A percentile compares a stretch with the other conserved stretches of the same genome.
Conservation (phyloP, 345 rosid species). For the Salix koriyanagi region DNA sequence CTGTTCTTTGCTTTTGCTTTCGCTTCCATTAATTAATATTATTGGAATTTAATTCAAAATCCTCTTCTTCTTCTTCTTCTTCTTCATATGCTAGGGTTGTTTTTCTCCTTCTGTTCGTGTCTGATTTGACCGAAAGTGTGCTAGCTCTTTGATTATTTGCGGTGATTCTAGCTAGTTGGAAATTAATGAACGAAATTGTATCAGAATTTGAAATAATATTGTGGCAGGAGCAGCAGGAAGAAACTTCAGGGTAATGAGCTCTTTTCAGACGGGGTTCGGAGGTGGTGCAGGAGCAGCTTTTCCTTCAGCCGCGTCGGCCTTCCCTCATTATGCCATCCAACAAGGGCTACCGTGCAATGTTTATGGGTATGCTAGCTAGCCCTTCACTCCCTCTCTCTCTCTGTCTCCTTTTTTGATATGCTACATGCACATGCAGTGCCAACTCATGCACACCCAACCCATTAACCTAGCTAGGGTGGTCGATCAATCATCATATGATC, state of each 20-base stretch:
- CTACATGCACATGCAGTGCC: constrained; percentile 49
- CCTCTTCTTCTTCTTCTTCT: no score
- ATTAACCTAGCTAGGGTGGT: constrained; percentile 14
- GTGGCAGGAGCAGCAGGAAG: constrained; percentile 51
- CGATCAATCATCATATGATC: not conserved
- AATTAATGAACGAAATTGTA: not conserved
- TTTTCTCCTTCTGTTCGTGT: no score
- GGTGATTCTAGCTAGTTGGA: not conserved
- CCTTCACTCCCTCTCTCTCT: not conserved
- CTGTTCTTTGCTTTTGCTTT: not conserved
- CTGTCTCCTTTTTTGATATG: not conserved
- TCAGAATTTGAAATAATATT: not conserved
- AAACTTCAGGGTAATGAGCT: constrained; percentile 62
- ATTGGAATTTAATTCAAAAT: not conserved
- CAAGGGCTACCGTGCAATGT: constrained; percentile 74
- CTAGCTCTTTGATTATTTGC: not conserved
- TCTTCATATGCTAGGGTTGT: no score
- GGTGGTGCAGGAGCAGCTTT: constrained; percentile 54
- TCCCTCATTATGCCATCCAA: constrained; percentile 85
- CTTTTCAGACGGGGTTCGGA: constrained; percentile 73
- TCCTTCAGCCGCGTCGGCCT: constrained; percentile 63
- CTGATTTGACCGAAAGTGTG: no score
- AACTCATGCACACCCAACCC: constrained; percentile 36
- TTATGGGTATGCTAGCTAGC: constrained; percentile 36
- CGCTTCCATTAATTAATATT: not conserved